Conservation (phyloP, 805 yeast species). For the Saccharomycopsis sp. region DNA sequence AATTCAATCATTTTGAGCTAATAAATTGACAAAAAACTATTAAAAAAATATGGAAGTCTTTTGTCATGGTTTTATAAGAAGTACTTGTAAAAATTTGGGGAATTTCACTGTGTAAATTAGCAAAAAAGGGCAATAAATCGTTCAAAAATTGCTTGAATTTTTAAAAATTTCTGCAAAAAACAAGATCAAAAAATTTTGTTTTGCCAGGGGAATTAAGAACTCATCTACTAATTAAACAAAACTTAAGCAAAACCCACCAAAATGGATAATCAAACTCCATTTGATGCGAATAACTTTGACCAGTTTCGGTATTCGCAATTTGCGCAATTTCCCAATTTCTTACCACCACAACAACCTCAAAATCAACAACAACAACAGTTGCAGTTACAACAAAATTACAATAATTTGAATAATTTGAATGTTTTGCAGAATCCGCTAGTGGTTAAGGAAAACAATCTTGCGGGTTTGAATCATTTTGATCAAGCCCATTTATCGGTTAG, state of each 20-base stretch:
- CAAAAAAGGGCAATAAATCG: too few species aligned
- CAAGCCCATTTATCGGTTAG: neutral
- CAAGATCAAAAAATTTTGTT: too few species aligned
- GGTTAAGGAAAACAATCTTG: neutral
- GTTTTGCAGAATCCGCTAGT: neutral
- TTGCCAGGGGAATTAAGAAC: too few species aligned
- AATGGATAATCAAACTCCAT: constrained; percentile 14
- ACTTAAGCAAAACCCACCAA: neutral
- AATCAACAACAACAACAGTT: neutral
- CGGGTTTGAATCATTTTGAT: neutral
- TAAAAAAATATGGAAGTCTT: too few species aligned
- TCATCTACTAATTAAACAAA: too few species aligned
- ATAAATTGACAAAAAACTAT: too few species aligned
- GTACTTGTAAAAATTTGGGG: too few species aligned
- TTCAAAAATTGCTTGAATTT: too few species aligned
- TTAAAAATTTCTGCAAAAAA: too few species aligned
- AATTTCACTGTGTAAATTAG: too few species aligned
- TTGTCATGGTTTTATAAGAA: too few species aligned
- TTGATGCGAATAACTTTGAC: constrained; percentile 13
- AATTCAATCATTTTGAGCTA: too few species aligned
- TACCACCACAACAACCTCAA: constrained; percentile 5
- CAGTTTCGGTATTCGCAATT: constrained; percentile 11
- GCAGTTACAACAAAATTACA: neutral
- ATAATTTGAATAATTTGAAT: neutral
- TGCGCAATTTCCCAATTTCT: constrained; percentile 5